Evolutionary conservation across 257 asterid species (phyloP).

Genomic region (Linaria vulgaris): DNA sequence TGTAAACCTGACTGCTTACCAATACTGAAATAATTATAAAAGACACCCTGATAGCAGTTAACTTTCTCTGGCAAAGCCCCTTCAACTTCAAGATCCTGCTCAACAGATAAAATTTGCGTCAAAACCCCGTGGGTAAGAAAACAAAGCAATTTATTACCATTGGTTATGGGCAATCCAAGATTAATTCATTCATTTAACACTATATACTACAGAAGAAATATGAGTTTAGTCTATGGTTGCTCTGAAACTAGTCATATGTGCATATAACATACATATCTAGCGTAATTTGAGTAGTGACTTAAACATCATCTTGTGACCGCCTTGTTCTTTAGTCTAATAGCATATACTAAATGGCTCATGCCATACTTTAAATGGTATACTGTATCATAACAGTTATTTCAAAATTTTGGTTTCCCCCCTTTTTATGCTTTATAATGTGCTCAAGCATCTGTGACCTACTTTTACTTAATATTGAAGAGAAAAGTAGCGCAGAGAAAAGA

Average conservation of each 20-base stretch:
- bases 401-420: too few relatives aligned
- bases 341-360: neutral
- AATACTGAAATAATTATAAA: constrained; percentile 95
- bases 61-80: constrained; percentile 66
- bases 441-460: too few relatives aligned
- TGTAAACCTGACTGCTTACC: constrained; percentile 41
- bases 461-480: too few relatives aligned
- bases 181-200: neutral
- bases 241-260: neutral
- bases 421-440: too few relatives aligned
- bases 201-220: neutral
- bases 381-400: too few relatives aligned
- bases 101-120: constrained; percentile 18
- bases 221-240: neutral
- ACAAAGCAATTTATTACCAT: neutral
- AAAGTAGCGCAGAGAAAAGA: too few relatives aligned
- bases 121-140: neutral
- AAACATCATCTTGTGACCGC: neutral
- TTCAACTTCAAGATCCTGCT: constrained; percentile 67
- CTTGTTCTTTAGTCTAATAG: neutral
- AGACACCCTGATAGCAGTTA: constrained; percentile 81
- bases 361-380: neutral
- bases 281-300: neutral
- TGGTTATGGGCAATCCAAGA: neutral
- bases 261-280: neutral